A percentile compares a stretch with the other conserved stretches of the same genome.
Conservation (phyloP, 1,139 yeast genomes). For the Suhomyces bokatorum region DNA sequence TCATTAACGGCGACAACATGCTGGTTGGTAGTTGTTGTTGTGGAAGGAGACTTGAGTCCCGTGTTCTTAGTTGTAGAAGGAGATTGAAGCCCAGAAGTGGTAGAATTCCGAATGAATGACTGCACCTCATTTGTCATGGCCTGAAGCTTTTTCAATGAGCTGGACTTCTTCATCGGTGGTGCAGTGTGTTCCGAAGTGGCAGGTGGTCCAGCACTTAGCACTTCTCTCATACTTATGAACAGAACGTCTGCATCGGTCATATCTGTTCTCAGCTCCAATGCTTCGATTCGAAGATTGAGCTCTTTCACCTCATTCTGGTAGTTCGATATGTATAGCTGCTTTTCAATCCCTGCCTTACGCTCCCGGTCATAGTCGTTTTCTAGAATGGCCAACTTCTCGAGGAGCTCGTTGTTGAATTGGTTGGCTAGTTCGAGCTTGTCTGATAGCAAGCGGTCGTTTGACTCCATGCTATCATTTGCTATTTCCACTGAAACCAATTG, state of each 20-base stretch:
- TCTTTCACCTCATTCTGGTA: slow-evolving; percentile 36
- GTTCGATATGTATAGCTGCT: slow-evolving; percentile 36
- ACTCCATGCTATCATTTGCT: slow-evolving; percentile 43
- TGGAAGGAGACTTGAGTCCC: slow-evolving; percentile 9
- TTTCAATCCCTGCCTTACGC: slow-evolving; percentile 30
- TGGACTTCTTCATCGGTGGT: slow-evolving; percentile 15
- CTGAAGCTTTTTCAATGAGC: slow-evolving; percentile 20
- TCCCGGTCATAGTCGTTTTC: slow-evolving; percentile 45
- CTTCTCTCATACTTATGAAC: slow-evolving; percentile 35
- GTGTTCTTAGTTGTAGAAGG: slow-evolving; percentile 7
- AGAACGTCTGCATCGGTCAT: slow-evolving; percentile 25
- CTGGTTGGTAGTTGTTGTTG: slow-evolving; percentile 12
- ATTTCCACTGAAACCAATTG: slow-evolving; percentile 43
- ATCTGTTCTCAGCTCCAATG: slow-evolving; percentile 11
- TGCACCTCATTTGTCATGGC: slow-evolving; percentile 18
- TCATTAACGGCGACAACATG: slow-evolving; percentile 8
- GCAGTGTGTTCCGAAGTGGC: slow-evolving; percentile 1
- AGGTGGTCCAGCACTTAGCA: slow-evolving; percentile 39
- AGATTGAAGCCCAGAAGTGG: slow-evolving; percentile 11
- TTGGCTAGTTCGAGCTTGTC: slow-evolving; percentile 36
- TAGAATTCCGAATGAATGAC: slow-evolving; percentile 15
- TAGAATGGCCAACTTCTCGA: slow-evolving; percentile 43
- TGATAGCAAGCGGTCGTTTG: slow-evolving; percentile 37
- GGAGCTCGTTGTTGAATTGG: slow-evolving; percentile 42
- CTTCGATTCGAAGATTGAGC: slow-evolving; percentile 17